Percentiles rank a stretch among this genome's conserved stretches.
These are phyloP conservation scores for Cicer pinnatifidum DNA, from an alignment of 306 rosid species.

Conservation along the genomic window DNA sequence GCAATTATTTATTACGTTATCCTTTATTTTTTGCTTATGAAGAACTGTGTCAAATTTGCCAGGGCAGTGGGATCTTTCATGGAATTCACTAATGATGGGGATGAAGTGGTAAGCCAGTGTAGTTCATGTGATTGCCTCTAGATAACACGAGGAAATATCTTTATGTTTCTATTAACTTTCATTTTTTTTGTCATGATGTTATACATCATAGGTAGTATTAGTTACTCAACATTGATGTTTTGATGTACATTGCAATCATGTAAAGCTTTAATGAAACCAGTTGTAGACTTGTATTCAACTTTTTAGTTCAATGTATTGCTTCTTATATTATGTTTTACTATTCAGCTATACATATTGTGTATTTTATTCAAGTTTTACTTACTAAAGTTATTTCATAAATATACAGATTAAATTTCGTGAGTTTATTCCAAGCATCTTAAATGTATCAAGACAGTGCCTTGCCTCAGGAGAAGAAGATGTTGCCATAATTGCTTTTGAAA, in stretches of 20 bases:
- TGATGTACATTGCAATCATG: slow-evolving; percentile 30
- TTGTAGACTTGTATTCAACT: slow-evolving; percentile 27
- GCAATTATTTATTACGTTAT: slow-evolving; percentile 3
- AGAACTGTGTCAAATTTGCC: slow-evolving; percentile 42
- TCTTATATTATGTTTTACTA: slow-evolving; percentile 30
- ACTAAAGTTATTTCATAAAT: slow-evolving; percentile 13
- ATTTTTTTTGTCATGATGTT: not conserved
- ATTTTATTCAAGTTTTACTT: slow-evolving; percentile 22
- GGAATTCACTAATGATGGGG: slow-evolving; percentile 90
- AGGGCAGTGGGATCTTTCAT: slow-evolving; percentile 98
- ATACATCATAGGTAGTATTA: slow-evolving; percentile 8
- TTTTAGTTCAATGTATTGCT: slow-evolving; percentile 8
- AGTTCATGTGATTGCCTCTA: not conserved
- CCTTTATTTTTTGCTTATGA: slow-evolving; percentile 30
- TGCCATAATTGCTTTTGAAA: slow-evolving; percentile 94
- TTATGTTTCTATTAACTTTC: not conserved
- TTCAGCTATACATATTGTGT: slow-evolving; percentile 7
- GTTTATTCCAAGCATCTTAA: slow-evolving; percentile 95
- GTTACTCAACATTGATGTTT: slow-evolving; percentile 20
- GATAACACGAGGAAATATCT: no score
- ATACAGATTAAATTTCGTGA: slow-evolving; percentile 88
- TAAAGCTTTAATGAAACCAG: slow-evolving; percentile 27
- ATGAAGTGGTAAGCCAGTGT: slow-evolving; percentile 81
- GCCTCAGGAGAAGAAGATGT: slow-evolving; percentile 97
- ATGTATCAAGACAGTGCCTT: slow-evolving; percentile 93